Evolutionary conservation across 1,284 basidiomycete genomes (phyloP).

Genomic region (Takashimella koratensis): DNA sequence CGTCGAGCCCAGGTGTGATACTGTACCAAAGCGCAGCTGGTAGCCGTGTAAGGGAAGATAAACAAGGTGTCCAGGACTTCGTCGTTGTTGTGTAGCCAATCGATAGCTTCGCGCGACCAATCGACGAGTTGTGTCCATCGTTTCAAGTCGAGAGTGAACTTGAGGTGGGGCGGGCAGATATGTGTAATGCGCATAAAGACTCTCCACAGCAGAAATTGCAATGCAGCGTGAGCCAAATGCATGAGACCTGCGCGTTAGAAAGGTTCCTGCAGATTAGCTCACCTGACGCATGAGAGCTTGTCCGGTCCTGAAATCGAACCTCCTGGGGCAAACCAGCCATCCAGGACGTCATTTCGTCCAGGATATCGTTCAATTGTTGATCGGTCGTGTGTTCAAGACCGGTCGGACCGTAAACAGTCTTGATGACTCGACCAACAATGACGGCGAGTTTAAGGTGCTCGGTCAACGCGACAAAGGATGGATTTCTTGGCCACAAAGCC

Average conservation of each 20-base stretch:
- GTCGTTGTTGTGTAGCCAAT: slow-evolving; percentile 83
- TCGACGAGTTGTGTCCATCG: slow-evolving; percentile 71
- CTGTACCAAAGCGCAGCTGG: slow-evolving; percentile 78
- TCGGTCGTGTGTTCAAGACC: slow-evolving; percentile 79
- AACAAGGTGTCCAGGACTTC: slow-evolving; percentile 79
- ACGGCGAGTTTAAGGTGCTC: slow-evolving; percentile 84
- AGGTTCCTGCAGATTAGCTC: slow-evolving; percentile 30
- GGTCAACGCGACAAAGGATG: slow-evolving; percentile 40
- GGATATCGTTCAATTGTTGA: slow-evolving; percentile 63
- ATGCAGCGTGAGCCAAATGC: slow-evolving; percentile 78
- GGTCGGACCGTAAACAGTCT: slow-evolving; percentile 79
- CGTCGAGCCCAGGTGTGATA: slow-evolving; percentile 65
- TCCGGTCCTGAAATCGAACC: slow-evolving; percentile 66
- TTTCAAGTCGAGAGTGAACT: slow-evolving; percentile 72
- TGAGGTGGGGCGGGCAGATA: slow-evolving; percentile 75
- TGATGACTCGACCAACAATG: slow-evolving; percentile 78
- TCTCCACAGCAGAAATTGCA: slow-evolving; percentile 72
- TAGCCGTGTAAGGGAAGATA: slow-evolving; percentile 80
- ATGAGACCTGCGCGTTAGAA: slow-evolving; percentile 64
- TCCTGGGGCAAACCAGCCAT: slow-evolving; percentile 75
- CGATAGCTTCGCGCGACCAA: slow-evolving; percentile 73
- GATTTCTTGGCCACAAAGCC: slow-evolving; percentile 54
- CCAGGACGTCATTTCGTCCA: slow-evolving; percentile 63
- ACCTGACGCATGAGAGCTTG: slow-evolving; percentile 52
- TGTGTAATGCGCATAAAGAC: slow-evolving; percentile 94